Base-by-base conservation (phyloP, 225 moss, liverwort and hornwort genomes). In the Ulota crispa region DNA sequence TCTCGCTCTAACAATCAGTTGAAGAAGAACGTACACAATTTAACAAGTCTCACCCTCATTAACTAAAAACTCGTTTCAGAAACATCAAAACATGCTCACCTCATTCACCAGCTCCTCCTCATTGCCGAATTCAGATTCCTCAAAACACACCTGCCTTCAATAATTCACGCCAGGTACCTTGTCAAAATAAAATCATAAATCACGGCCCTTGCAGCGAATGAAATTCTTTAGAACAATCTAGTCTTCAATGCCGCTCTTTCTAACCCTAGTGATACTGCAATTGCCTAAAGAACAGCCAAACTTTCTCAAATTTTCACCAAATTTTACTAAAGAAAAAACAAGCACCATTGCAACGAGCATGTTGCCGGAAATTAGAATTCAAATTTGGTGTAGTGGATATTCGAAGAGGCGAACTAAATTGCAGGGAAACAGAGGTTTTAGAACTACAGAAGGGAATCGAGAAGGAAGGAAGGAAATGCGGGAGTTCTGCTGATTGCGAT, bases 191-290 rank as follows among this genome's bases (percentile, higher is more conserved):
- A 8, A 64, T 30, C 64, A 21, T 0, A 68, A 30, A 13, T 26
- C 47, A 37, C 4, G 62, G 69, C 67, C 68, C 30, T 59, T 37
- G 13, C 84, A 31, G 41, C 9, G 23, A 84, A 52, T 18, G 4
- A 61, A 61, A 18, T 30, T 8, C 60, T 30, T 52, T 8, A 6
- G 1, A 21, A 57, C 28, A 73, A 67, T 37, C 7, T 16, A 0
- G 73, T n/a, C 47, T 20, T 60, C 8, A 39, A 74, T 52, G 60
- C 37, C n/a, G 61, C 30, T 28, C 30, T 67, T 24, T 23, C 54
- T 77, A 6, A 75, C 80, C 84, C 74, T 70, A 75, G 63, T 20
- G 27, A 60, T 28, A 30, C 75, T 23, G 27, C 18, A 50, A 28
- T 45, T 24, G 31, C 64, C 47, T 79, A 20, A 27, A 12, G 14